These are phyloP conservation scores for Trichoderma semiorbis DNA, from an alignment of 2,329 filamentous ascomycete species.

Conservation along the genomic window DNA sequence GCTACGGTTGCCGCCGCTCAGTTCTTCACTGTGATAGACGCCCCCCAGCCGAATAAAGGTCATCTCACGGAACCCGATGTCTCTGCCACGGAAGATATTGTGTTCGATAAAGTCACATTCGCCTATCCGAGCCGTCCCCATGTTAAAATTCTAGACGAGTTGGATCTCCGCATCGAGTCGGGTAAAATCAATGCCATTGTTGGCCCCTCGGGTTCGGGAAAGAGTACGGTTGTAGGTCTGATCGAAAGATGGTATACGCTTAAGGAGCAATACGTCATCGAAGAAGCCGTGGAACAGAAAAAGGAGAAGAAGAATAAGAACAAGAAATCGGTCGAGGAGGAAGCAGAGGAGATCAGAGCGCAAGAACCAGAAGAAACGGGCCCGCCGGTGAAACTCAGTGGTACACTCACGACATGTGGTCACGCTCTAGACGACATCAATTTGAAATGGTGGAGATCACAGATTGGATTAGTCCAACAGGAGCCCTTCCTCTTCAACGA, in stretches of 20 bases:
- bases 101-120: constrained; percentile 64
- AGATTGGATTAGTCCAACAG: constrained; percentile 65
- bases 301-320: constrained; percentile 42
- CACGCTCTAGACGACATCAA: constrained; percentile 56
- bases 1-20: constrained; percentile 56
- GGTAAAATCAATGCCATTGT: constrained; percentile 72
- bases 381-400: constrained; percentile 44
- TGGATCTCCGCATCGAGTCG: constrained; percentile 56
- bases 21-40: constrained; percentile 55
- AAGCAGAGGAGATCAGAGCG: constrained; percentile 27
- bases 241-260: constrained; percentile 70
- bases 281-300: constrained; percentile 47
- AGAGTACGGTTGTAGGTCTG: constrained; percentile 69
- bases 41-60: constrained; percentile 38
- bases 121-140: constrained; percentile 66
- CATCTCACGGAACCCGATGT: constrained; percentile 37
- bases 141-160: constrained; percentile 58
- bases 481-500: constrained; percentile 67
- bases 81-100: constrained; percentile 37
- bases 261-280: constrained; percentile 49
- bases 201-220: constrained; percentile 68
- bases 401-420: constrained; percentile 49
- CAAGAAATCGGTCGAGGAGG: constrained; percentile 33
- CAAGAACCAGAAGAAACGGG: constrained; percentile 37
- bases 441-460: constrained; percentile 59